These are phyloP conservation scores for Penicillium coffeae DNA, from an alignment of 495 filamentous ascomycete species.

Conservation along the genomic window DNA sequence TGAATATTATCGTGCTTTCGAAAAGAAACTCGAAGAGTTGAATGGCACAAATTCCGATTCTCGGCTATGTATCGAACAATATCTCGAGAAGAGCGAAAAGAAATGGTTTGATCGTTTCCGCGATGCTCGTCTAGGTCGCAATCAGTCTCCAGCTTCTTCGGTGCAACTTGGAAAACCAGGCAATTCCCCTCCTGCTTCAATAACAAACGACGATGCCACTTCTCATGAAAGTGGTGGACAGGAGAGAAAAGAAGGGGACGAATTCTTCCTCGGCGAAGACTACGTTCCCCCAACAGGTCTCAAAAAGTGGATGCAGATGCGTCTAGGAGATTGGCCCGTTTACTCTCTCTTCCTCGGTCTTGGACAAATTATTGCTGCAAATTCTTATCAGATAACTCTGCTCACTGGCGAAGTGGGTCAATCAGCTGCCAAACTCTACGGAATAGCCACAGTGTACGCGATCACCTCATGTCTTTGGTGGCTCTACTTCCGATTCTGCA, in stretches of 20 bases:
- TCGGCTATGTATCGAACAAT: constrained; percentile 65
- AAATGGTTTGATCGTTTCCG: constrained; percentile 64
- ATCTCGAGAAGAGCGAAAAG: constrained; percentile 65
- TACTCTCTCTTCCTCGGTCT: constrained; percentile 66
- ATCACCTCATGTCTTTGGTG: constrained; percentile 62
- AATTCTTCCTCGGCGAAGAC: constrained; percentile 60
- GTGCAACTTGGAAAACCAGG: constrained; percentile 31
- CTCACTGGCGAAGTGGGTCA: constrained; percentile 62
- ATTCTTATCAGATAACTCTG: constrained; percentile 70
- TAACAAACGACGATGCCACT: constrained; percentile 35
- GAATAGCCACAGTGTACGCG: constrained; percentile 61
- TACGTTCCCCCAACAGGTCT: constrained; percentile 66
- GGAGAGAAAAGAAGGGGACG: constrained; percentile 32
- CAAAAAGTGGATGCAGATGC: constrained; percentile 49
- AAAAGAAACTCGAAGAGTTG: constrained; percentile 55
- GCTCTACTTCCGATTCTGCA: constrained; percentile 58
- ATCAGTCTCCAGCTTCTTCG: constrained; percentile 44
- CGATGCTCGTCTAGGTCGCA: constrained; percentile 52
- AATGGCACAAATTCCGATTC: constrained; percentile 54
- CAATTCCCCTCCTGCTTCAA: constrained; percentile 30
- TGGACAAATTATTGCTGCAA: constrained; percentile 67
- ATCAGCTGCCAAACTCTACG: constrained; percentile 60
- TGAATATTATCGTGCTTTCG: constrained; percentile 57
- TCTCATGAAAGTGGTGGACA: constrained; percentile 35
- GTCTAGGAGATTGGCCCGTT: constrained; percentile 62